Evolutionary conservation across 257 asterid genomes (phyloP).

Genomic region (Gentiana macrophylla): DNA sequence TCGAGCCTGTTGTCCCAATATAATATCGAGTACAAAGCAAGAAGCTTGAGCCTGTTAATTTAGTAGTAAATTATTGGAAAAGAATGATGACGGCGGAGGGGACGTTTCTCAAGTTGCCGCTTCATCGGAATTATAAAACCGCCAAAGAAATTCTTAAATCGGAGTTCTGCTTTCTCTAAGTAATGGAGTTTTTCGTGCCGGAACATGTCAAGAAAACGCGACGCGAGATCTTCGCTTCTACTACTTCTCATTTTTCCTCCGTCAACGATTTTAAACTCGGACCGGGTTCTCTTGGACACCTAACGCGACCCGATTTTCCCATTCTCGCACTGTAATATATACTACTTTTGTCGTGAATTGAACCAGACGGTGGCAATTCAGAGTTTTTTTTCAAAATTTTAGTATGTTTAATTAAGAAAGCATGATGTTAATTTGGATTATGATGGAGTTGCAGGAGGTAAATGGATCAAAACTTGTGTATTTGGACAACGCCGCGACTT

Average conservation of each 20-base stretch:
- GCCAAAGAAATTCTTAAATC: conserved; percentile 14
- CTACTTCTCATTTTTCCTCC: conserved; percentile 24
- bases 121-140: conserved; percentile 34
- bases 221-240: conserved; percentile 7
- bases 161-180: conserved; percentile 14
- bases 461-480: conserved; percentile 82
- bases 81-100: conserved; percentile 38
- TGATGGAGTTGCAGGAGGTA: conserved; percentile 48
- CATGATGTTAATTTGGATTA: no score
- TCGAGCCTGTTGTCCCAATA: no score
- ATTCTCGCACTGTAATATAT: conserved; percentile 55
- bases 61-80: background rate
- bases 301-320: conserved; percentile 75
- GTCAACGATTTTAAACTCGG: conserved; percentile 35
- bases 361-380: no score
- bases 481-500: conserved; percentile 98
- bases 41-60: no score
- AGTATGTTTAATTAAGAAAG: no score
- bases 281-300: conserved; percentile 62
- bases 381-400: no score
- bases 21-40: no score
- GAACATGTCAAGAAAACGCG: conserved; percentile 22
- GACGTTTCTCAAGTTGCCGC: conserved; percentile 42
- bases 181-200: conserved; percentile 17
- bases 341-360: no score